Conservation (phyloP, 305 asterid species). For the Fraxinus nigra region DNA sequence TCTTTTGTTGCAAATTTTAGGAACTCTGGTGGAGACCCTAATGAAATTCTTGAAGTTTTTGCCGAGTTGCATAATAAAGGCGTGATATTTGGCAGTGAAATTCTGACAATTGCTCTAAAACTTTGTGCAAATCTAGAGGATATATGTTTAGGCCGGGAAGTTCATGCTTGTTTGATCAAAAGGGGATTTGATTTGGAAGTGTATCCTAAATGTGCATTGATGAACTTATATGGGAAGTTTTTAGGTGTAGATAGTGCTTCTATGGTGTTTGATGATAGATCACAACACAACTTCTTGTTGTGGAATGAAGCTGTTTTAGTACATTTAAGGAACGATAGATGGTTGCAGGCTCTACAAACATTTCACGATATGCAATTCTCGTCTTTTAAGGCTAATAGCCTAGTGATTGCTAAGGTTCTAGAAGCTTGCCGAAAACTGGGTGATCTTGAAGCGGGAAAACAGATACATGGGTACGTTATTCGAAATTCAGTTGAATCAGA, state of each 20-base stretch:
- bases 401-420: constrained; percentile 32
- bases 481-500: constrained; percentile 32
- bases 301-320: constrained; percentile 47
- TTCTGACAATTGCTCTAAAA: constrained; percentile 29
- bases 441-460: constrained; percentile 33
- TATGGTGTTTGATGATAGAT: constrained; percentile 30
- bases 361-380: constrained; percentile 32
- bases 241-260: constrained; percentile 32
- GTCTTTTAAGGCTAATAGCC: constrained; percentile 27
- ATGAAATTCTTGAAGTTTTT: constrained; percentile 43
- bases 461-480: constrained; percentile 45
- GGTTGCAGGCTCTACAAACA: constrained; percentile 29
- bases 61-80: constrained; percentile 32
- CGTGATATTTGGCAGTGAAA: constrained; percentile 27
- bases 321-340: constrained; percentile 33
- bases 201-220: constrained; percentile 36
- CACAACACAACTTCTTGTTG: constrained; percentile 22
- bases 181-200: constrained; percentile 36
- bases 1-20: constrained; percentile 34
- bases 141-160: constrained; percentile 32
- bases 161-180: constrained; percentile 42
- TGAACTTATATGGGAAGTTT: constrained; percentile 45
- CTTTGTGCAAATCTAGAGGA: constrained; percentile 31
- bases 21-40: constrained; percentile 35
- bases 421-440: constrained; percentile 43